Percentiles rank a stretch among this genome's conserved stretches.
Evolutionary conservation across 2,329 filamentous ascomycete species (phyloP).

Genomic region (Aspergillus bombycis): DNA sequence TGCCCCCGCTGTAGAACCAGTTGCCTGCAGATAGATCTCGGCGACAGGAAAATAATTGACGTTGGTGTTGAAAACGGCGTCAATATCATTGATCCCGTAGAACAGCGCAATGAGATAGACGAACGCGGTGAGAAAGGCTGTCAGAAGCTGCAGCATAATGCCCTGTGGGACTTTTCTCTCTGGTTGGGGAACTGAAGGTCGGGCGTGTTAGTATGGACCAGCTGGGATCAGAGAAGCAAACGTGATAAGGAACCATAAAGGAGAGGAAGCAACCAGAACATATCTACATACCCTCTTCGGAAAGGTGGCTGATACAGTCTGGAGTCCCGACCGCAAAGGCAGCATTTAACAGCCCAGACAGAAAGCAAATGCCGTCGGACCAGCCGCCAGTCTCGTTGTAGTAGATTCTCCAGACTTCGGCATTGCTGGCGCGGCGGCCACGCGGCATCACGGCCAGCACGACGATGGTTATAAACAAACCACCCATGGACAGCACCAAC

Average conservation of each 20-base stretch:
- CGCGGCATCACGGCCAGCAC: slow-evolving; percentile 54
- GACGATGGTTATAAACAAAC: slow-evolving; percentile 53
- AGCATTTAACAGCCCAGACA: slow-evolving; percentile 65
- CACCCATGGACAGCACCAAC: slow-evolving; percentile 55
- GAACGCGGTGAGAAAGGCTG: slow-evolving; percentile 47
- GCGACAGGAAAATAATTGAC: slow-evolving; percentile 61
- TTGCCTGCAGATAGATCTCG: slow-evolving; percentile 67
- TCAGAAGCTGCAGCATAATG: slow-evolving; percentile 49
- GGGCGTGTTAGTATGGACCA: background rate
- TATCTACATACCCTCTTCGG: slow-evolving; percentile 54
- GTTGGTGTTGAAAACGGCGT: slow-evolving; percentile 55
- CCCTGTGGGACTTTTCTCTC: slow-evolving; percentile 48
- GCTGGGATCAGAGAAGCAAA: background rate
- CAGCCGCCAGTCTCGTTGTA: slow-evolving; percentile 34
- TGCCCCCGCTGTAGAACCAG: slow-evolving; percentile 54
- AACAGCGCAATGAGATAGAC: slow-evolving; percentile 53
- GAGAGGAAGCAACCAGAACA: background rate
- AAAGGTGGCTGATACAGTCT: slow-evolving; percentile 64
- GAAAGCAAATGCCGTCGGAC: slow-evolving; percentile 48
- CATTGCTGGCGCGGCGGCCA: slow-evolving; percentile 27
- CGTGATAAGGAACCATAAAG: background rate
- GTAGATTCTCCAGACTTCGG: slow-evolving; percentile 33
- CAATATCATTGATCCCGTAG: slow-evolving; percentile 45
- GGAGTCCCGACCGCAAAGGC: slow-evolving; percentile 67
- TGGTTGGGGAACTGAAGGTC: slow-evolving; percentile 27